Percentiles rank a stretch among this genome's conserved stretches.
These are phyloP conservation scores for Lithospermum erythrorhizon DNA, from an alignment of 257 asterid species.

Conservation along the genomic window DNA sequence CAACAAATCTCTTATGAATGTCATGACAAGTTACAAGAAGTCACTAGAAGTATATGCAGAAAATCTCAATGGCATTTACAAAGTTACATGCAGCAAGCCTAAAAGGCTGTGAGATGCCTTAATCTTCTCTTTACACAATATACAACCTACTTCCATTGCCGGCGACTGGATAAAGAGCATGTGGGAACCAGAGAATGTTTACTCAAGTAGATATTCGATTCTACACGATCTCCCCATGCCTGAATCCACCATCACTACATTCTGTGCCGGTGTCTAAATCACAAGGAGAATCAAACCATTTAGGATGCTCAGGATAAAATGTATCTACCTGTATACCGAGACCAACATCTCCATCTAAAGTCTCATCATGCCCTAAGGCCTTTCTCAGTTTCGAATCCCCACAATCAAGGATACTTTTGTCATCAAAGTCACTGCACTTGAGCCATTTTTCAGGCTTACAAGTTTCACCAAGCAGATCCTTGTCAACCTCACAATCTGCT, in stretches of 20 bases:
- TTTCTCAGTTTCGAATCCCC: constrained; percentile 35
- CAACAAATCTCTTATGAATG: background rate
- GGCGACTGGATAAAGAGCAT: background rate
- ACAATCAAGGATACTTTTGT: constrained; percentile 32
- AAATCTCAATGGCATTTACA: constrained; percentile 30
- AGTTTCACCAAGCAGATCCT: constrained; percentile 21
- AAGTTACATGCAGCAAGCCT: constrained; percentile 23
- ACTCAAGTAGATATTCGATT: constrained; percentile 38
- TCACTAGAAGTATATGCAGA: constrained; percentile 32
- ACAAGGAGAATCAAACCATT: constrained; percentile 96
- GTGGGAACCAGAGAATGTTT: constrained; percentile 27
- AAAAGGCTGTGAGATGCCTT: constrained; percentile 21
- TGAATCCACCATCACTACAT: constrained; percentile 65
- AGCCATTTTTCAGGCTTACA: constrained; percentile 85
- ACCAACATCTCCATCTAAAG: constrained; percentile 68
- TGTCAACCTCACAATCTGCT: constrained; percentile 16
- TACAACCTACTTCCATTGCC: constrained; percentile 43
- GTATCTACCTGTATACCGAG: constrained; percentile 71
- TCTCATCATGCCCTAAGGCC: constrained; percentile 43
- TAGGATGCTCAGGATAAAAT: constrained; percentile 80
- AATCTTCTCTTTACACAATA: constrained; percentile 28
- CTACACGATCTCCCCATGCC: constrained; percentile 71
- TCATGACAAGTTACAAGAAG: constrained; percentile 1
- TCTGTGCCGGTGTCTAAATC: constrained; percentile 66
- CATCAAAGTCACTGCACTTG: constrained; percentile 65